These are phyloP conservation scores for Acanthamoeba healyi DNA, from an alignment of 208 protist genomes.

Conservation along the genomic window DNA sequence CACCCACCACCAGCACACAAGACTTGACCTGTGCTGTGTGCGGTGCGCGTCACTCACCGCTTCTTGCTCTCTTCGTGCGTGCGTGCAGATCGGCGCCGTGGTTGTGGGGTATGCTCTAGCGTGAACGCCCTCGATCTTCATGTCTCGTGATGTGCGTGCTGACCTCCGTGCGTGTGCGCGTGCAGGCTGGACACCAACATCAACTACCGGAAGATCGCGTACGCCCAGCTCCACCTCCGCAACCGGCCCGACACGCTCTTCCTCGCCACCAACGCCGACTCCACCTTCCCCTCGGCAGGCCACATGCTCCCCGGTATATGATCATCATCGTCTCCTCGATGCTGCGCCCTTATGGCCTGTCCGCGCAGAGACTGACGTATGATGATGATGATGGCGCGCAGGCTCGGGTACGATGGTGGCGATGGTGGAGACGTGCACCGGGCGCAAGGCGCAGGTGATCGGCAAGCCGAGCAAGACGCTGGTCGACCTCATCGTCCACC, in stretches of 20 bases:
- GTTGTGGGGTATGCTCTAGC: constrained; percentile 57
- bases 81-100: constrained; percentile 75
- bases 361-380: too few species aligned
- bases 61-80: neutral
- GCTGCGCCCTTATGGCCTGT: too few species aligned
- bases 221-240: constrained; percentile 65
- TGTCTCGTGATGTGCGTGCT: too few species aligned
- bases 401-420: constrained; percentile 77
- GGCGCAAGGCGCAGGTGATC: constrained; percentile 82
- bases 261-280: constrained; percentile 82
- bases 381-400: too few species aligned
- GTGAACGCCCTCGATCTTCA: too few species aligned
- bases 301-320: constrained; percentile 13
- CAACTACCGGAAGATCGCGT: constrained; percentile 79
- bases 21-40: too few species aligned
- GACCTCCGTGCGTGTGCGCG: too few species aligned
- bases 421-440: constrained; percentile 59
- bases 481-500: constrained; percentile 84
- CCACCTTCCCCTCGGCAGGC: constrained; percentile 64
- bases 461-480: constrained; percentile 86
- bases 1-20: too few species aligned
- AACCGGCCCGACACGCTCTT: constrained; percentile 67
- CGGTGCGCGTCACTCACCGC: too few species aligned
- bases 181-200: constrained; percentile 75
- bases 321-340: too few species aligned